These are phyloP conservation scores for Entomortierella beljakovae DNA, from an alignment of 192 early-diverging fungal genomes.

Conservation along the genomic window DNA sequence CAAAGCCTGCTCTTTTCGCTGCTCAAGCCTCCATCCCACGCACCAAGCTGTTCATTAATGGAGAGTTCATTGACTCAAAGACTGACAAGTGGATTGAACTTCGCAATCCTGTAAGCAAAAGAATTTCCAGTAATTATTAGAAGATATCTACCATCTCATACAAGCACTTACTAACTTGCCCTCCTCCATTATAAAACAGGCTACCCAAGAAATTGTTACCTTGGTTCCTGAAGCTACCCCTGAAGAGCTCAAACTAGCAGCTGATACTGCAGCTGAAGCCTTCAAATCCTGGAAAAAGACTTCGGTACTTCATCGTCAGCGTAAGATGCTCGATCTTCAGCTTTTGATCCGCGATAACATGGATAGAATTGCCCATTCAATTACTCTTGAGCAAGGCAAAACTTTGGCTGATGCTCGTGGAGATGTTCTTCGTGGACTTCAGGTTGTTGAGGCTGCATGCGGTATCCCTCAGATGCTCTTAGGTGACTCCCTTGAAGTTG, in stretches of 20 bases:
- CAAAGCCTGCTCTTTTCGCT: constrained; percentile 39
- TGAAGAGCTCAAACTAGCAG: constrained; percentile 84
- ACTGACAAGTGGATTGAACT: constrained; percentile 90
- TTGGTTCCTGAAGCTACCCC: constrained; percentile 90
- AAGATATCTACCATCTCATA: neutral
- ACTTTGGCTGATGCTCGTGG: constrained; percentile 92
- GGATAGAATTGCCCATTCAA: constrained; percentile 83
- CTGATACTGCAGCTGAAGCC: constrained; percentile 75
- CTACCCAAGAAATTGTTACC: constrained; percentile 90
- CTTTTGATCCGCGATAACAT: constrained; percentile 83
- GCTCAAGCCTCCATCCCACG: constrained; percentile 41
- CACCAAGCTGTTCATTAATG: constrained; percentile 83
- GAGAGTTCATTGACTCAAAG: constrained; percentile 91
- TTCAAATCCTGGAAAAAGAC: constrained; percentile 91
- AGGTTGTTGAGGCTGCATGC: constrained; percentile 90
- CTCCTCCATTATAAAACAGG: constrained; percentile 57
- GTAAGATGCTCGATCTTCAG: constrained; percentile 93
- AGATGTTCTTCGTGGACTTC: constrained; percentile 91
- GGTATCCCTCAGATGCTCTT: constrained; percentile 82
- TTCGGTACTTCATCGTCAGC: constrained; percentile 85
- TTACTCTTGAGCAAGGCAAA: constrained; percentile 93
- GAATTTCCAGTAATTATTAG: neutral
- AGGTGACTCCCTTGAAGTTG: constrained; percentile 86
- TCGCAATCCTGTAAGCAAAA: constrained; percentile 81
- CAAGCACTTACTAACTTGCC: neutral